A percentile compares a stretch with the other conserved stretches of the same genome.
Evolutionary conservation across 176 grass and related monocot genomes (phyloP).

Genomic region (Phragmites australis): DNA sequence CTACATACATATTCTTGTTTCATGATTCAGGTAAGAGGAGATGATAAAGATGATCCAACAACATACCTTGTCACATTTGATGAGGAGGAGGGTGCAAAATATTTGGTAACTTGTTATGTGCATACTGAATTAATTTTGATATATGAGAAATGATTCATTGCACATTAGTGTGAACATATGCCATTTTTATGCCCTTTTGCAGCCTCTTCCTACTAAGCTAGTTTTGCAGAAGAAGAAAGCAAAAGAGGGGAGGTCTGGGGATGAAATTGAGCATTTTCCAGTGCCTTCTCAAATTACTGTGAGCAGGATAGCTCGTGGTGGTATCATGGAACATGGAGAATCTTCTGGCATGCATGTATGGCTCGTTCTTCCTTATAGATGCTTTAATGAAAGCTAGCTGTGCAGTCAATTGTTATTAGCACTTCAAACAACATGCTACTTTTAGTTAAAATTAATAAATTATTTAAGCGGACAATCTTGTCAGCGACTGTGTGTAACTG

Average conservation of each 20-base stretch:
- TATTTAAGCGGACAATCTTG: background rate
- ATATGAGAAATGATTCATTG: conserved; percentile 22
- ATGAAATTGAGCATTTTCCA: conserved; percentile 92
- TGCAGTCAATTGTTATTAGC: background rate
- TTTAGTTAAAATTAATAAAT: conserved; percentile 15
- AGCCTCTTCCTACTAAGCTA: conserved; percentile 96
- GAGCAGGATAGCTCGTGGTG: conserved; percentile 58
- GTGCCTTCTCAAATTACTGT: conserved; percentile 82
- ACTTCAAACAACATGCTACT: conserved; percentile 7
- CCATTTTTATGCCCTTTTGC: conserved; percentile 34
- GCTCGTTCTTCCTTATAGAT: conserved; percentile 25
- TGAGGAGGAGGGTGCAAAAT: conserved; percentile 67
- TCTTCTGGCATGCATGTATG: conserved; percentile 81
- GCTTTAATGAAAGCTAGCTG: background rate
- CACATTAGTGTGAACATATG: conserved; percentile 18
- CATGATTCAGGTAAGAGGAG: conserved; percentile 71
- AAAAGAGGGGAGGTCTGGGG: conserved; percentile 89
- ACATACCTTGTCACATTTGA: conserved; percentile 92
- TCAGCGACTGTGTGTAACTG: background rate
- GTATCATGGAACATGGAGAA: conserved; percentile 62
- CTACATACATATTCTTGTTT: conserved; percentile 34
- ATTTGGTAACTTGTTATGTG: conserved; percentile 70
- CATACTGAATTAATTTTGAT: conserved; percentile 20
- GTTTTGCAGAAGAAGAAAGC: conserved; percentile 92
- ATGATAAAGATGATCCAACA: conserved; percentile 87